A percentile compares a stretch with the other conserved stretches of the same genome.
These are phyloP conservation scores for Delphinella strobiligena DNA, from an alignment of 2,329 filamentous ascomycete species.

Conservation along the genomic window DNA sequence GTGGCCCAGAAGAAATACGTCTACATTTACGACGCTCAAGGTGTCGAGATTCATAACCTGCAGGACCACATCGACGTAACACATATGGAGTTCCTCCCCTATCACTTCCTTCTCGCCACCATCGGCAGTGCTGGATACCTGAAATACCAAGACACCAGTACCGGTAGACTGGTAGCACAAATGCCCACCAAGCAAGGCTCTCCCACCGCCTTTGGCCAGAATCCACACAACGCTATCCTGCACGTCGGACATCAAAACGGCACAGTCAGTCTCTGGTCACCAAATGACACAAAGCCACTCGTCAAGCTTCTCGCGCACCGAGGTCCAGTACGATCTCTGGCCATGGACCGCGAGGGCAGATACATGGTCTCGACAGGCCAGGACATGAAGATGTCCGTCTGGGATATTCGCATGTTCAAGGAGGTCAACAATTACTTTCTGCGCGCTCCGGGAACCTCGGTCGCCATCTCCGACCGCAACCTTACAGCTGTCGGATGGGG, in stretches of 20 bases:
- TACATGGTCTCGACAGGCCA: slow-evolving; percentile 95
- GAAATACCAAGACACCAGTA: slow-evolving; percentile 92
- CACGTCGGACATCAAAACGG: slow-evolving; percentile 94
- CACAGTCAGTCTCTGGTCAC: slow-evolving; percentile 89
- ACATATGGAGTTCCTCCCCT: slow-evolving; percentile 90
- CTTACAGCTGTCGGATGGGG: slow-evolving; percentile 86
- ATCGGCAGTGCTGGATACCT: slow-evolving; percentile 72
- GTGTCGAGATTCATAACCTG: slow-evolving; percentile 85
- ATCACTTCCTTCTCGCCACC: slow-evolving; percentile 87
- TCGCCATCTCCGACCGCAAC: slow-evolving; percentile 80
- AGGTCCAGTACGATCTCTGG: slow-evolving; percentile 75
- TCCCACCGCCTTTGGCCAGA: slow-evolving; percentile 73
- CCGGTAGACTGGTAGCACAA: slow-evolving; percentile 77
- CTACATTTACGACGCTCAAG: slow-evolving; percentile 88
- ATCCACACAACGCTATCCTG: slow-evolving; percentile 82
- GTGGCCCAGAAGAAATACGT: slow-evolving; percentile 93
- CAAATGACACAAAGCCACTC: slow-evolving; percentile 72
- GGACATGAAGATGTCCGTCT: slow-evolving; percentile 83
- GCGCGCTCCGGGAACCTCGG: slow-evolving; percentile 65
- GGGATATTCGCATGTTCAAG: slow-evolving; percentile 90
- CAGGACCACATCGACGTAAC: slow-evolving; percentile 83
- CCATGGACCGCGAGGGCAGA: slow-evolving; percentile 76
- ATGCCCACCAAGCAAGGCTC: slow-evolving; percentile 74
- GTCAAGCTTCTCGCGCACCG: slow-evolving; percentile 85
- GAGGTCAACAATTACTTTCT: slow-evolving; percentile 86